Percentiles rank a stretch among this genome's conserved stretches.
These are phyloP conservation scores for Suillus paluster DNA, from an alignment of 768 basidiomycete genomes.

Conservation along the genomic window DNA sequence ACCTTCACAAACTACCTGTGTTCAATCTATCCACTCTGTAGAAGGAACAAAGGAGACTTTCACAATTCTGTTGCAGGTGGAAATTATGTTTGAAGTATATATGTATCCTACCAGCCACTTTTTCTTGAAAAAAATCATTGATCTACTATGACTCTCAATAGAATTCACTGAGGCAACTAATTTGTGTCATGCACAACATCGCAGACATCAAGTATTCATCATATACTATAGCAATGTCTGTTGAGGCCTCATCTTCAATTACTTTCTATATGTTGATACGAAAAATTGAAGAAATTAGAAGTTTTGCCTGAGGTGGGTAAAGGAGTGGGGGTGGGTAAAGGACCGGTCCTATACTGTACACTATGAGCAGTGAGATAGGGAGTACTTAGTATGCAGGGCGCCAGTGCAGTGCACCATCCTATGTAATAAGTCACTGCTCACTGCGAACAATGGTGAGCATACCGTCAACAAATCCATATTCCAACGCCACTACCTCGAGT, in stretches of 20 bases:
- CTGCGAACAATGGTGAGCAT: too few relatives aligned
- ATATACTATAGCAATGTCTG: not conserved
- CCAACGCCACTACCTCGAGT: too few relatives aligned
- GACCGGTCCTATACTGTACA: not conserved
- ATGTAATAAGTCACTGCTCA: too few relatives aligned
- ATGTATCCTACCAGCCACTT: not conserved
- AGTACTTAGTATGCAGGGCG: too few relatives aligned
- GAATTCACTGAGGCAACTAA: not conserved
- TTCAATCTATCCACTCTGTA: not conserved
- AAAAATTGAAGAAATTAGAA: not conserved
- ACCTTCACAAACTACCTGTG: not conserved
- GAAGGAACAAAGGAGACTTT: not conserved
- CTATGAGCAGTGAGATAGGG: too few relatives aligned
- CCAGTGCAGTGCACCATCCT: too few relatives aligned
- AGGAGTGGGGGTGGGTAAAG: not conserved
- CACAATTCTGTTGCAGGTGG: not conserved
- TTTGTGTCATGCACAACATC: not conserved
- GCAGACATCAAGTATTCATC: not conserved
- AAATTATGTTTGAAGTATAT: not conserved
- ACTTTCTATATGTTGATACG: not conserved
- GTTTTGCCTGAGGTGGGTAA: not conserved
- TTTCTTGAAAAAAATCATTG: not conserved
- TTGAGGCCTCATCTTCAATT: not conserved
- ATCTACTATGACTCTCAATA: not conserved
- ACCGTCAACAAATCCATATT: too few relatives aligned